Conservation (phyloP, 441 rosid species). For the Gossypium lobatum region DNA sequence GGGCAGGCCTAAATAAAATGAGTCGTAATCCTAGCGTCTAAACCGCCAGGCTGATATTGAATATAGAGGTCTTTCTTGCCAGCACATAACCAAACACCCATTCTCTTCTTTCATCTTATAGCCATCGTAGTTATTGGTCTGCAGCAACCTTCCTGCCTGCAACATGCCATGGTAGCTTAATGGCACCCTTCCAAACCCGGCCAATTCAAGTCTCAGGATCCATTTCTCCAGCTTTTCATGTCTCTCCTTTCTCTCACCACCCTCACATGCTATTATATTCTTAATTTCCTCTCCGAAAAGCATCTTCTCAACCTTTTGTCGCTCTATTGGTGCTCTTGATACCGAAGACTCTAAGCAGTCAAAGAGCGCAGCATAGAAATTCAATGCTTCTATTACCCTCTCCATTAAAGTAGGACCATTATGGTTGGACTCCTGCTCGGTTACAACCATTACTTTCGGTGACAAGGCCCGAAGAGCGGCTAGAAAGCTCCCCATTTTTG, state of each 20-base stretch:
- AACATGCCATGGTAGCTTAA: slow-evolving; percentile 73
- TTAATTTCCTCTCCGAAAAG: slow-evolving; percentile 85
- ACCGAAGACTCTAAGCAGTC: slow-evolving; percentile 82
- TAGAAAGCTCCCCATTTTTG: slow-evolving; percentile 62
- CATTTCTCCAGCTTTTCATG: slow-evolving; percentile 62
- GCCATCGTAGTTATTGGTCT: slow-evolving; percentile 63
- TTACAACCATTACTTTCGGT: slow-evolving; percentile 79
- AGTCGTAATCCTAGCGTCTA: slow-evolving; percentile 40
- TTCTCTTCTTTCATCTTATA: slow-evolving; percentile 77
- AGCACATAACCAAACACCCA: slow-evolving; percentile 70
- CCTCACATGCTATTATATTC: slow-evolving; percentile 84
- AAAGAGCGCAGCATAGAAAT: slow-evolving; percentile 79
- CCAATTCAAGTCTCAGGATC: slow-evolving; percentile 67
- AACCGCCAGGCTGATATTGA: slow-evolving; percentile 84
- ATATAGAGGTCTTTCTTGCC: slow-evolving; percentile 75
- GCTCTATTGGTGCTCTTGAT: slow-evolving; percentile 59
- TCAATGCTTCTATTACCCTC: slow-evolving; percentile 65
- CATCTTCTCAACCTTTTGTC: slow-evolving; percentile 85
- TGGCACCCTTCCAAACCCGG: slow-evolving; percentile 75
- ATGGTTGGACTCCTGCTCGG: slow-evolving; percentile 87
- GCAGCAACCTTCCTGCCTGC: slow-evolving; percentile 68
- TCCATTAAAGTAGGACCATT: slow-evolving; percentile 65
- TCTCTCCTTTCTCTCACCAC: slow-evolving; percentile 50
- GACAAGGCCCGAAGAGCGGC: slow-evolving; percentile 60
- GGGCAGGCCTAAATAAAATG: no score